These are phyloP conservation scores for Erythrophleum fordii DNA, from an alignment of 306 rosid species.

Conservation along the genomic window DNA sequence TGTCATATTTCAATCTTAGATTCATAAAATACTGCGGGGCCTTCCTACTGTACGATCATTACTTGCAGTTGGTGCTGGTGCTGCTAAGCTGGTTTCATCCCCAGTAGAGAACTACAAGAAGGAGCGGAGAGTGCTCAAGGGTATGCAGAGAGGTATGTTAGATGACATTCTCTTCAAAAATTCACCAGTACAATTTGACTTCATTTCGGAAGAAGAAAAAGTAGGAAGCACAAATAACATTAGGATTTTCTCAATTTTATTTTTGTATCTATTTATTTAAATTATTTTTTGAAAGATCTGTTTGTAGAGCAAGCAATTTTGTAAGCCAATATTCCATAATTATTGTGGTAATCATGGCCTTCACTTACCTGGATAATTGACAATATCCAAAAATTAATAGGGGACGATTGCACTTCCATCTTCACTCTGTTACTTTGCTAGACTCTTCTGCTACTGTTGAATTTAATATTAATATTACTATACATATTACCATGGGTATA, in stretches of 20 bases:
- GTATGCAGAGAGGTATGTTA: conserved; percentile 91
- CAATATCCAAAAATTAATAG: conserved; percentile 3
- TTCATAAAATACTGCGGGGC: conserved; percentile 81
- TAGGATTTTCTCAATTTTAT: conserved; percentile 9
- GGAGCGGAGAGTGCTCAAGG: conserved; percentile 90
- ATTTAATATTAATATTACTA: neutral
- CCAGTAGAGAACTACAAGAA: conserved; percentile 93
- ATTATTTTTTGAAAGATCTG: conserved; percentile 9
- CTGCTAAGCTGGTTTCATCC: conserved; percentile 85
- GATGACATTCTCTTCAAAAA: conserved; percentile 25
- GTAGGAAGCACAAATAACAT: conserved; percentile 27
- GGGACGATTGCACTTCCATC: conserved; percentile 4
- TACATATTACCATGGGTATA: neutral
- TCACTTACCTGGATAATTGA: neutral
- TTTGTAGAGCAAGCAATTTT: conserved; percentile 23
- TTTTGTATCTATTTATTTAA: neutral
- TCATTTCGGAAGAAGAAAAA: neutral
- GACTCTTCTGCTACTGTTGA: conserved; percentile 1
- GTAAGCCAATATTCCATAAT: neutral
- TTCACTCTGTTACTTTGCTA: conserved; percentile 5
- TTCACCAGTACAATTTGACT: conserved; percentile 18
- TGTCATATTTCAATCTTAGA: conserved; percentile 46
- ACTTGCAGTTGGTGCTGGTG: conserved; percentile 85
- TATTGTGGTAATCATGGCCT: neutral
- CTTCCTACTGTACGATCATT: conserved; percentile 85